These are phyloP conservation scores for Niebla homalea DNA, from an alignment of 495 filamentous ascomycete genomes.

Conservation along the genomic window DNA sequence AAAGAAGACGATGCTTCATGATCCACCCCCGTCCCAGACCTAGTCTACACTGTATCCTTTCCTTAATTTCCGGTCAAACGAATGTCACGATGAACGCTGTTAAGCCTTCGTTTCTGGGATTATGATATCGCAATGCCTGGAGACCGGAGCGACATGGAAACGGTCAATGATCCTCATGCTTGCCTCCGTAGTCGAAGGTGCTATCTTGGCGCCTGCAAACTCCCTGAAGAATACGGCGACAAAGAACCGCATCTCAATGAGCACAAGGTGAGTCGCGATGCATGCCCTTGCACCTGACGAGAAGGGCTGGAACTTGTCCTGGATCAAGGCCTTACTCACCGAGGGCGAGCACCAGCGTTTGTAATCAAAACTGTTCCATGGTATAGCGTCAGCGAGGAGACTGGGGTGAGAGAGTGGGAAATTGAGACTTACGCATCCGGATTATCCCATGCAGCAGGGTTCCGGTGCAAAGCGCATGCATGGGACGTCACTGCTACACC, in stretches of 20 bases:
- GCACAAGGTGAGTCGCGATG: conserved; percentile 4
- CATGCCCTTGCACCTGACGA: conserved; percentile 5
- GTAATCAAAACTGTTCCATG: conserved; percentile 4
- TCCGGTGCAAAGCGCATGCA: conserved; percentile 5
- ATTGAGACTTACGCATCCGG: conserved; percentile 1
- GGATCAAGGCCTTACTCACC: conserved; percentile 2
- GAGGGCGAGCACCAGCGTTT: conserved; percentile 2
- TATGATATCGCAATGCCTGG: not conserved
- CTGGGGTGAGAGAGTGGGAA: not conserved
- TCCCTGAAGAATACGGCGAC: conserved; percentile 5
- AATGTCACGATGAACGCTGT: not conserved
- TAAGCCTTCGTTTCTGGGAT: not conserved
- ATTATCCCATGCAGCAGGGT: conserved; percentile 7
- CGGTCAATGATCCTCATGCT: conserved; percentile 9
- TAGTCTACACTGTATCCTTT: not conserved
- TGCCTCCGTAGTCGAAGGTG: conserved; percentile 1
- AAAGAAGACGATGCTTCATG: too few species aligned
- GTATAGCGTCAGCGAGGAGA: not conserved
- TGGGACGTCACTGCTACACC: conserved; percentile 2
- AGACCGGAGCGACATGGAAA: conserved; percentile 2
- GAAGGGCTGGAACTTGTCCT: conserved; percentile 9
- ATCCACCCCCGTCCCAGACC: too few species aligned
- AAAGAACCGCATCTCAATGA: conserved; percentile 7
- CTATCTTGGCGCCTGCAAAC: conserved; percentile 4
- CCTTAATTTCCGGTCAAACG: not conserved